phyloP scores from a whole-genome alignment of 148 eudicot species.

The Dianthus caryophyllus region DNA sequence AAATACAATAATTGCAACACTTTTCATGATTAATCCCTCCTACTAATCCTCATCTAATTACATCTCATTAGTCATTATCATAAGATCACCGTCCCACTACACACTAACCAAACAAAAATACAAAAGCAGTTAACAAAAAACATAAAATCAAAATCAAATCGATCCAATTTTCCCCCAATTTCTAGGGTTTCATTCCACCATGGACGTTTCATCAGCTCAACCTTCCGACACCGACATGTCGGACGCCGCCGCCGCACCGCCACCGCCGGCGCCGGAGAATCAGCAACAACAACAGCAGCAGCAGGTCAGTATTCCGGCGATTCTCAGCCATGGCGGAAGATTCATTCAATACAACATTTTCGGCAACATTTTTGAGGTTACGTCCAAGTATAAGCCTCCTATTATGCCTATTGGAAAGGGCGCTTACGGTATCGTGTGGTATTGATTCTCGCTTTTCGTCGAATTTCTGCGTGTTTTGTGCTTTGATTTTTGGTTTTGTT shows the following conservation, averaged over 20 bases:
- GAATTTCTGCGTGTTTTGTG: neutral
- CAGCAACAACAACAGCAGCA: conserved; percentile 38
- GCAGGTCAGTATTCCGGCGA: conserved; percentile 64
- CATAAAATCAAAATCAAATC: neutral
- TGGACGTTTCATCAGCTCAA: conserved; percentile 32
- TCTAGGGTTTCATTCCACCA: conserved; percentile 26
- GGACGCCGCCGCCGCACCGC: conserved; percentile 28
- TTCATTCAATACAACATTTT: conserved; percentile 89
- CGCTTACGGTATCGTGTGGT: conserved; percentile 98
- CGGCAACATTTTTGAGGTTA: conserved; percentile 88
- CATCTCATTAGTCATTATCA: too few relatives aligned
- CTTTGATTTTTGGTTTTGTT: neutral
- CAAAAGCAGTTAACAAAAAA: too few relatives aligned
- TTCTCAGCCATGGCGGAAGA: conserved; percentile 67
- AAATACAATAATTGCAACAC: too few relatives aligned
- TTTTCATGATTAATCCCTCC: too few relatives aligned
- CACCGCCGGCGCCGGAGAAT: conserved; percentile 21
- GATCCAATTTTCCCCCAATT: conserved; percentile 10
- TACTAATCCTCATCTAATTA: too few relatives aligned
- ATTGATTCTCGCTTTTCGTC: neutral
- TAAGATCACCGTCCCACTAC: too few relatives aligned
- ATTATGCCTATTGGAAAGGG: conserved; percentile 97
- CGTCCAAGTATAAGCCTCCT: conserved; percentile 86
- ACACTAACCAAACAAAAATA: neutral
- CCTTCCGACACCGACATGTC: conserved; percentile 73